Percentiles rank a stretch among this genome's conserved stretches.
These are phyloP conservation scores for Exophiala aquamarina DNA, from an alignment of 2,329 filamentous ascomycete genomes.

Conservation along the genomic window DNA sequence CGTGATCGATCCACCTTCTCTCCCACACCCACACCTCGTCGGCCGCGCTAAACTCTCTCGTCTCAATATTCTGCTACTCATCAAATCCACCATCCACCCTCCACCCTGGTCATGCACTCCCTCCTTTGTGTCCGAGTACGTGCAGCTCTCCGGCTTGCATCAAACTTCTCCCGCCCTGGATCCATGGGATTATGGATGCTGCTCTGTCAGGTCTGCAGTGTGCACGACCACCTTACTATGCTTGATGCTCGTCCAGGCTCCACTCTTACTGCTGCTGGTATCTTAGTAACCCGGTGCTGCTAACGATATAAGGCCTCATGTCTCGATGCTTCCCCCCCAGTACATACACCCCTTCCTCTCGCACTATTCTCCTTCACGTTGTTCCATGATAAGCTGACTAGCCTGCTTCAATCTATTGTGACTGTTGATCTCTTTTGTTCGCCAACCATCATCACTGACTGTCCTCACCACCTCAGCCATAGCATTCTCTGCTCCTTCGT, in stretches of 20 bases:
- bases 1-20: neutral
- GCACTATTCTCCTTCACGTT: neutral
- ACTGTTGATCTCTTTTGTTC: neutral
- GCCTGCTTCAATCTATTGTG: neutral
- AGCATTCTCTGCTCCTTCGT: neutral
- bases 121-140: slow-evolving; percentile 1
- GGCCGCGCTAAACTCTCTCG: neutral
- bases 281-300: slow-evolving; percentile 20
- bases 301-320: slow-evolving; percentile 21
- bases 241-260: slow-evolving; percentile 10
- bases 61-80: slow-evolving; percentile 1
- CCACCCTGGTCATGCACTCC: slow-evolving; percentile 13
- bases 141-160: neutral
- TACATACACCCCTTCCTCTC: slow-evolving; percentile 3
- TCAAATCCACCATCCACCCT: too few species aligned
- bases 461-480: neutral
- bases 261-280: slow-evolving; percentile 1
- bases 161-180: slow-evolving; percentile 6
- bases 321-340: slow-evolving; percentile 14
- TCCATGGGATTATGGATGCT: neutral
- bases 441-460: neutral
- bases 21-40: neutral
- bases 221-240: slow-evolving; percentile 2
- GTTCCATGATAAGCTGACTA: slow-evolving; percentile 16
- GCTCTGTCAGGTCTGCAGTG: neutral